Conservation (phyloP, 2,329 filamentous ascomycete genomes). For the Penicillium sp. region DNA sequence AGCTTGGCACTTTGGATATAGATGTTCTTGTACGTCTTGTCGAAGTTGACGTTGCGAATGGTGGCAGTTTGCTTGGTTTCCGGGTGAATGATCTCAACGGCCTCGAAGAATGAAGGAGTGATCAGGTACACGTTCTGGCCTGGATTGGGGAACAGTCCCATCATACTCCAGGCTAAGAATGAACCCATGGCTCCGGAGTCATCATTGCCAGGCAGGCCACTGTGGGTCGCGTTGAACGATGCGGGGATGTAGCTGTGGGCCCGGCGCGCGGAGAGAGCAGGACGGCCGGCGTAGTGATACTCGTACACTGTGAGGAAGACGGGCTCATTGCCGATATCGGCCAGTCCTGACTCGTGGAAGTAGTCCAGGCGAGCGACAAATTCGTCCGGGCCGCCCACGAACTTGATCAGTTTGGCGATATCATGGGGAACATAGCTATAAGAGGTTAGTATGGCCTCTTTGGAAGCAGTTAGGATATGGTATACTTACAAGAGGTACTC, state of each 20-base stretch:
- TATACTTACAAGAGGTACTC: conserved; percentile 47
- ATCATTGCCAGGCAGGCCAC: conserved; percentile 63
- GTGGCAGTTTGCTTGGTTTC: conserved; percentile 56
- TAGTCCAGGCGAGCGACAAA: conserved; percentile 60
- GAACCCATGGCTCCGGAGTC: conserved; percentile 65
- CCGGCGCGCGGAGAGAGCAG: conserved; percentile 47
- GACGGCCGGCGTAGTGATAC: conserved; percentile 64
- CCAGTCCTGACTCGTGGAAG: conserved; percentile 57
- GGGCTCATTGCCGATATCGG: conserved; percentile 61
- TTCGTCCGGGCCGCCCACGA: conserved; percentile 54
- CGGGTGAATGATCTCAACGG: conserved; percentile 53
- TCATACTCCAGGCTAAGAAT: conserved; percentile 62
- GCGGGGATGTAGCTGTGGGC: conserved; percentile 60
- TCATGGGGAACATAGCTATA: conserved; percentile 49
- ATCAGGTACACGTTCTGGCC: conserved; percentile 66
- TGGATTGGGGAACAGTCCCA: conserved; percentile 63
- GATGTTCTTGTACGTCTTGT: conserved; percentile 51
- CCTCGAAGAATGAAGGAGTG: conserved; percentile 59
- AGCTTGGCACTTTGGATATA: conserved; percentile 63
- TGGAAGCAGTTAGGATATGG: conserved; percentile 4
- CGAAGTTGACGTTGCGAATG: conserved; percentile 57
- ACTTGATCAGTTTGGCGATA: conserved; percentile 50
- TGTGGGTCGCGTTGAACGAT: conserved; percentile 52
- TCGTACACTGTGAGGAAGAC: conserved; percentile 61
- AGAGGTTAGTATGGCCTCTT: conserved; percentile 37